These are phyloP conservation scores for Monosporascus sp. DNA, from an alignment of 2,329 filamentous ascomycete species.

Conservation along the genomic window DNA sequence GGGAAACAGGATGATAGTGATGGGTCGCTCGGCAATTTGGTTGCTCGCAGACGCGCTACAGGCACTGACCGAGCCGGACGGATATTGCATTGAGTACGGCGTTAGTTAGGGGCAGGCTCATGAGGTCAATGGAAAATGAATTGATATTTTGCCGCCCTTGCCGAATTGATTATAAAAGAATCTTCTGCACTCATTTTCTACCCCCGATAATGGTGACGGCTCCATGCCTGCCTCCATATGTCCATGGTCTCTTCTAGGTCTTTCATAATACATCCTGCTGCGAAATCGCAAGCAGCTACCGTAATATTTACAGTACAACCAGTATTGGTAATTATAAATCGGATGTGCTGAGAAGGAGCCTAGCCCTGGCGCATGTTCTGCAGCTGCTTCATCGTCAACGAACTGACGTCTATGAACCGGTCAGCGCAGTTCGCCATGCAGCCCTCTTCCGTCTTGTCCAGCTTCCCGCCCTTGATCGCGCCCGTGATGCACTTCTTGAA, in stretches of 20 bases:
- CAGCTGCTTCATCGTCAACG: conserved; percentile 79
- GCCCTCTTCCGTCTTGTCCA: conserved; percentile 73
- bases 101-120: conserved; percentile 29
- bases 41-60: conserved; percentile 15
- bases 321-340: too few relatives aligned
- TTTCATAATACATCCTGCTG: too few relatives aligned
- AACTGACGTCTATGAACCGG: conserved; percentile 84
- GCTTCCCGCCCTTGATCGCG: conserved; percentile 62
- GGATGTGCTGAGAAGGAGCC: background rate
- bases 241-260: too few relatives aligned
- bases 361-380: conserved; percentile 49
- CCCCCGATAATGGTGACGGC: background rate
- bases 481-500: conserved; percentile 90
- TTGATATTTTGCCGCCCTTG: conserved; percentile 18
- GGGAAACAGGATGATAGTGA: conserved; percentile 11
- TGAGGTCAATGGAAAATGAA: conserved; percentile 30
- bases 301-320: too few relatives aligned
- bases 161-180: conserved; percentile 5
- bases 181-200: background rate
- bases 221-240: too few relatives aligned
- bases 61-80: conserved; percentile 15
- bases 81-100: conserved; percentile 30
- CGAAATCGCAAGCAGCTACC: too few relatives aligned
- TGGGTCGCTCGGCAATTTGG: conserved; percentile 15
- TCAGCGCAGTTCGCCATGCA: conserved; percentile 93